Conservation (phyloP, 352 stramenopile genomes). For the Phytophthora pluvialis region DNA sequence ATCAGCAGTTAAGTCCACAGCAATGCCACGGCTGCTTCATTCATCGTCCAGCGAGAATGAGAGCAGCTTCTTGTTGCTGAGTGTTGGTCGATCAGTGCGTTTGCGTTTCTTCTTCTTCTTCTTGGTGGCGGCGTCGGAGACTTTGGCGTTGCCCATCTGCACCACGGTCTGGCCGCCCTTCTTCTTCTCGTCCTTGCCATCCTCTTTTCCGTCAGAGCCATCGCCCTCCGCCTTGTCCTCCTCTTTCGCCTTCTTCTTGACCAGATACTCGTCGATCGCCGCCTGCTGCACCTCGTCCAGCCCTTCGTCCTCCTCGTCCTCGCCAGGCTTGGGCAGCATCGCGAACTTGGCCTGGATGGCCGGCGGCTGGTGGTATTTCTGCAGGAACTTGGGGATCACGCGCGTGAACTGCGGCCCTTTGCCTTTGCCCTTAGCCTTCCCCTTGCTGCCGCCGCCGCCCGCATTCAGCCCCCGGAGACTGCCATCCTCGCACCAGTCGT, state of each 20-base stretch:
- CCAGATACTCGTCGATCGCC: slow-evolving; percentile 76
- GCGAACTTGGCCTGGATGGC: slow-evolving; percentile 79
- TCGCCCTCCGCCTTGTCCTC: slow-evolving; percentile 27
- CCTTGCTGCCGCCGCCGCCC: slow-evolving; percentile 30
- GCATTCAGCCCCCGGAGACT: slow-evolving; percentile 69
- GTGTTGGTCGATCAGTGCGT: slow-evolving; percentile 36
- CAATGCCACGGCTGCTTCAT: slow-evolving; percentile 16
- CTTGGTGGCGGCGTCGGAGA: slow-evolving; percentile 10
- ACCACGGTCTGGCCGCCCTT: slow-evolving; percentile 52
- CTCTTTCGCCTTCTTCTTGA: slow-evolving; percentile 54
- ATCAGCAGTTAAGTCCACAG: not conserved
- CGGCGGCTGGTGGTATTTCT: slow-evolving; percentile 71
- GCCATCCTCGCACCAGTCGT: slow-evolving; percentile 79
- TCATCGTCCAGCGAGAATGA: slow-evolving; percentile 88
- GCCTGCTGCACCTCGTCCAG: slow-evolving; percentile 85
- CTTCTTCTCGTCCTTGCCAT: slow-evolving; percentile 22
- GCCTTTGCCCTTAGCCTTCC: slow-evolving; percentile 40
- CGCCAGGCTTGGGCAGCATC: slow-evolving; percentile 39
- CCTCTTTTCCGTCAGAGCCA: slow-evolving; percentile 5
- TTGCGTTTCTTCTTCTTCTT: slow-evolving; percentile 76
- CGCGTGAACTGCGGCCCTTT: slow-evolving; percentile 79
- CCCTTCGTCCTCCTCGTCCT: slow-evolving; percentile 59
- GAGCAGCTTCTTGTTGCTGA: slow-evolving; percentile 82
- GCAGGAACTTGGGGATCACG: slow-evolving; percentile 86
- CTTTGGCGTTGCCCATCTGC: slow-evolving; percentile 36